A percentile compares a stretch with the other conserved stretches of the same genome.
Conservation (phyloP, 1,284 basidiomycete species). For the Melampsora larici-populina region DNA sequence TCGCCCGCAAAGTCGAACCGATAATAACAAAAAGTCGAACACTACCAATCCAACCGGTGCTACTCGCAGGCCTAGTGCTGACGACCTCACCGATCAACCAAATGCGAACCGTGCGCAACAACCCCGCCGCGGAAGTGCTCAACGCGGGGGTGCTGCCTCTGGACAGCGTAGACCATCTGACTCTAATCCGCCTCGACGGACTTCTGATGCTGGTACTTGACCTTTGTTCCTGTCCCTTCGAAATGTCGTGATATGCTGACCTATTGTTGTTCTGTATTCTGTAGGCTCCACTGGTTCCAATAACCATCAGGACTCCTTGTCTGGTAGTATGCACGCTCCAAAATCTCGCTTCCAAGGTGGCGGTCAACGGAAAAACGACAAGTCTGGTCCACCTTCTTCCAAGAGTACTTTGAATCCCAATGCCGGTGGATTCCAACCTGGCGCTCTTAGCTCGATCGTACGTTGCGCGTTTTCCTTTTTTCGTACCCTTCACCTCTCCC, state of each 20-base stretch:
- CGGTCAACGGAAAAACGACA: conserved; percentile 32
- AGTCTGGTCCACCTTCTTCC: conserved; percentile 17
- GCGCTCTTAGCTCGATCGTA: conserved; percentile 48
- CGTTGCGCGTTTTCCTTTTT: conserved; percentile 43
- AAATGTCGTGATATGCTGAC: background rate
- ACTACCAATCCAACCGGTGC: background rate
- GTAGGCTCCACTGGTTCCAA: conserved; percentile 3
- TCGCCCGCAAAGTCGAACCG: conserved; percentile 40
- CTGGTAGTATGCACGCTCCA: conserved; percentile 37
- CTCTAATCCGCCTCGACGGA: conserved; percentile 5
- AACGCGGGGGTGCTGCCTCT: conserved; percentile 12
- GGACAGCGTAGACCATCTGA: conserved; percentile 10
- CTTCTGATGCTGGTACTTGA: conserved; percentile 39
- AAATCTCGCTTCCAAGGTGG: conserved; percentile 33
- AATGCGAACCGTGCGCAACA: background rate
- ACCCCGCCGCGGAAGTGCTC: conserved; percentile 23
- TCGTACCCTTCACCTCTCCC: background rate
- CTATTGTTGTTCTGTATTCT: background rate
- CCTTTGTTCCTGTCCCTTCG: background rate
- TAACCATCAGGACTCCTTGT: conserved; percentile 9
- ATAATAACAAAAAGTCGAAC: conserved; percentile 44
- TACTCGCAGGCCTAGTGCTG: conserved; percentile 2
- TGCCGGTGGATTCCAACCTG: conserved; percentile 52
- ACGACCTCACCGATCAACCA: conserved; percentile 19
- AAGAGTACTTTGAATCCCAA: conserved; percentile 50